Evolutionary conservation across 495 filamentous ascomycete species (phyloP).

Genomic region (Friedmanniomyces simplex): DNA sequence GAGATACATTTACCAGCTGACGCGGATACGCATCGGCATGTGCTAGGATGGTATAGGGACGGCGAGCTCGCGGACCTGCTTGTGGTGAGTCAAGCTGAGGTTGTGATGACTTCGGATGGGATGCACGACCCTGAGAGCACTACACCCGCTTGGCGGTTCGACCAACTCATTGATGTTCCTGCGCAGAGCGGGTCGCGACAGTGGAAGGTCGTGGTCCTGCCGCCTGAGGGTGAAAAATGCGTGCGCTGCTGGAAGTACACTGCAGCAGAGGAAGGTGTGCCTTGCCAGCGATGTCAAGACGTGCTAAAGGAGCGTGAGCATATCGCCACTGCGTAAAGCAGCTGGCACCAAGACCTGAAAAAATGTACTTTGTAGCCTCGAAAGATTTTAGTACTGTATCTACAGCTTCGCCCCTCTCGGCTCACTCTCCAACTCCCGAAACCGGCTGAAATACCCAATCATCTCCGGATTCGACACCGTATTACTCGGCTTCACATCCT

Average conservation of each 20-base stretch:
- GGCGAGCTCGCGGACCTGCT: slow-evolving; percentile 63
- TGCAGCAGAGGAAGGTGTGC: slow-evolving; percentile 43
- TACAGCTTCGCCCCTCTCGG: slow-evolving; percentile 16
- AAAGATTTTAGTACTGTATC: not conserved
- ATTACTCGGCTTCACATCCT: slow-evolving; percentile 60
- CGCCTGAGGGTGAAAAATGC: slow-evolving; percentile 64
- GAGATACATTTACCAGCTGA: slow-evolving; percentile 28
- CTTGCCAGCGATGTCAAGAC: slow-evolving; percentile 66
- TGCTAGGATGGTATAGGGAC: slow-evolving; percentile 21
- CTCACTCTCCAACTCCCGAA: slow-evolving; percentile 20
- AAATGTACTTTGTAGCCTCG: not conserved
- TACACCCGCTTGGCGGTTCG: slow-evolving; percentile 5
- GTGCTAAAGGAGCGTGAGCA: slow-evolving; percentile 39
- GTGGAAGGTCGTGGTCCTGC: slow-evolving; percentile 49
- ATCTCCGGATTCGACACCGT: slow-evolving; percentile 55
- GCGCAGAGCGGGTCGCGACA: slow-evolving; percentile 27
- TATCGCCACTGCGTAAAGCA: not conserved
- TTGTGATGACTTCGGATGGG: slow-evolving; percentile 37
- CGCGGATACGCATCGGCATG: slow-evolving; percentile 14
- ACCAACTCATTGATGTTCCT: slow-evolving; percentile 21
- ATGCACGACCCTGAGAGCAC: not conserved
- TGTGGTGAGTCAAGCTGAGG: slow-evolving; percentile 53
- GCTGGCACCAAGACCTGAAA: not conserved
- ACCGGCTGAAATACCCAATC: slow-evolving; percentile 16
- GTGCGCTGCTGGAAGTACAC: slow-evolving; percentile 80